Evolutionary conservation across 2,329 filamentous ascomycete genomes (phyloP).

Genomic region (Paramyrothecium sp.): DNA sequence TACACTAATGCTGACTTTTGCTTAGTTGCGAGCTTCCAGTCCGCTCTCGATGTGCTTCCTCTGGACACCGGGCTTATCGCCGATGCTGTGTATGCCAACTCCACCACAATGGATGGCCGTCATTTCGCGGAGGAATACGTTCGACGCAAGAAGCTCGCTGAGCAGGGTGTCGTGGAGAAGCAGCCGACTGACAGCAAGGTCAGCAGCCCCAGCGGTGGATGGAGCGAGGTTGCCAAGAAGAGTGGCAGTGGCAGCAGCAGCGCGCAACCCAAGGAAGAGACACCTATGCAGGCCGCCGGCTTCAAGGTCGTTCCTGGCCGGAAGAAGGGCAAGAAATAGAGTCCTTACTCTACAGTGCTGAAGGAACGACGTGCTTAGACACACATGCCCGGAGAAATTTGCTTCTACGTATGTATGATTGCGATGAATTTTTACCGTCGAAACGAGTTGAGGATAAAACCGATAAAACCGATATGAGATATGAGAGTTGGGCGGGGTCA

Average conservation of each 20-base stretch:
- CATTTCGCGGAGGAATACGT: conserved; percentile 95
- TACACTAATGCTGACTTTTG: conserved; percentile 27
- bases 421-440: background rate
- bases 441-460: background rate
- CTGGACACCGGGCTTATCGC: conserved; percentile 79
- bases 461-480: too few species aligned
- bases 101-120: conserved; percentile 85
- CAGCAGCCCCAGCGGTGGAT: conserved; percentile 62
- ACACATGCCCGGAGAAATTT: background rate
- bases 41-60: conserved; percentile 72
- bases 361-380: conserved; percentile 8
- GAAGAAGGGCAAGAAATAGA: conserved; percentile 84
- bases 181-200: conserved; percentile 55
- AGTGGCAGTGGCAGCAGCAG: conserved; percentile 43
- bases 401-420: background rate
- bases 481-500: too few species aligned
- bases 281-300: conserved; percentile 49
- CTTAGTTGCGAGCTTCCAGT: conserved; percentile 77
- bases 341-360: conserved; percentile 4
- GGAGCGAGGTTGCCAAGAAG: conserved; percentile 98
- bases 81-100: conserved; percentile 84
- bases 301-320: conserved; percentile 92
- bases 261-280: conserved; percentile 37
- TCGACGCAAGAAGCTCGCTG: conserved; percentile 86
- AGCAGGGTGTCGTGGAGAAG: conserved; percentile 84